Evolutionary conservation across 2,329 filamentous ascomycete genomes (phyloP).

Genomic region (Fusarium sp.): DNA sequence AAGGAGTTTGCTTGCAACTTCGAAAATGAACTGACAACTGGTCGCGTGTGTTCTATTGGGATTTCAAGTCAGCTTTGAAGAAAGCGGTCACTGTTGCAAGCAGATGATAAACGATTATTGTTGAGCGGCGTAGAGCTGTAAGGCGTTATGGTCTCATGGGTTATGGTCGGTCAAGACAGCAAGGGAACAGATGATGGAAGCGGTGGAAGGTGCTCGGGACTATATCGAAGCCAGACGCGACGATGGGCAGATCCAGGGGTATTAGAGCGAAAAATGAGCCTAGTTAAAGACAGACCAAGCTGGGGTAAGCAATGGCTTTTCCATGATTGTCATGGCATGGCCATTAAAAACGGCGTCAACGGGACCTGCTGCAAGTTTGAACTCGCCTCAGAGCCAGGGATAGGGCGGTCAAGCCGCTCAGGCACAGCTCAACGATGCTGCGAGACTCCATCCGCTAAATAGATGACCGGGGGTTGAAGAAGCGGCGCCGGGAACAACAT

Average conservation of each 20-base stretch:
- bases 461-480: slow-evolving; percentile 30
- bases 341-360: slow-evolving; percentile 12
- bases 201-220: slow-evolving; percentile 39
- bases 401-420: slow-evolving; percentile 40
- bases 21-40: slow-evolving; percentile 11
- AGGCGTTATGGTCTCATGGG: slow-evolving; percentile 35
- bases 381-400: slow-evolving; percentile 22
- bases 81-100: slow-evolving; percentile 39
- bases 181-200: slow-evolving; percentile 17
- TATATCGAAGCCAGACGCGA: slow-evolving; percentile 32
- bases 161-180: slow-evolving; percentile 26
- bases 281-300: slow-evolving; percentile 5
- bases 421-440: slow-evolving; percentile 37
- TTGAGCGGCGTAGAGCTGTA: slow-evolving; percentile 25
- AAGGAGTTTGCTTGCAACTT: slow-evolving; percentile 14
- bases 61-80: slow-evolving; percentile 36
- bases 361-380: background rate
- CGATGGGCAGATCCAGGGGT: slow-evolving; percentile 46
- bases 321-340: slow-evolving; percentile 20
- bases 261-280: background rate
- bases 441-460: slow-evolving; percentile 38
- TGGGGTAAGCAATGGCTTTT: slow-evolving; percentile 36
- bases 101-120: slow-evolving; percentile 18
- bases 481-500: slow-evolving; percentile 33
- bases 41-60: slow-evolving; percentile 32